phyloP scores from a whole-genome alignment of 257 asterid species.

The Jacaranda mimosifolia region DNA sequence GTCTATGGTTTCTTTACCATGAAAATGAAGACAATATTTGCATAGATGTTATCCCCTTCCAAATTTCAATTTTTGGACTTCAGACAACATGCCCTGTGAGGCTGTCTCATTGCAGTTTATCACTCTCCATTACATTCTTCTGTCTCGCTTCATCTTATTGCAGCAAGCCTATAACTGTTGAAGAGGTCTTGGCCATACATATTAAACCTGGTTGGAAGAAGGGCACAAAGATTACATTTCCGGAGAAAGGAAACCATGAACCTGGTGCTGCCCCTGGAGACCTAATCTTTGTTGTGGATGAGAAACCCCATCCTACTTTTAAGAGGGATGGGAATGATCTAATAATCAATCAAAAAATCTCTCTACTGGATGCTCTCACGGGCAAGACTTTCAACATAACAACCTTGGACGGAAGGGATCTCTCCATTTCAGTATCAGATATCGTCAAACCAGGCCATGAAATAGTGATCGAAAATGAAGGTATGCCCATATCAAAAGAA shows the following conservation, averaged over 20 bases:
- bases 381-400: slow-evolving; percentile 73
- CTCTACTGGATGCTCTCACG: slow-evolving; percentile 86
- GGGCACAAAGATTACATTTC: slow-evolving; percentile 95
- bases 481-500: slow-evolving; percentile 96
- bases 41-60: too few relatives aligned
- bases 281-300: slow-evolving; percentile 81
- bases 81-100: too few relatives aligned
- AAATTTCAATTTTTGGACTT: too few relatives aligned
- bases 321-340: slow-evolving; percentile 90
- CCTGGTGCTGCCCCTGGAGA: slow-evolving; percentile 82
- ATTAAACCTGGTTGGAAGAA: slow-evolving; percentile 96
- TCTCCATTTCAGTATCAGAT: slow-evolving; percentile 63
- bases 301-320: slow-evolving; percentile 76
- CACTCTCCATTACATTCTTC: too few relatives aligned
- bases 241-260: slow-evolving; percentile 89
- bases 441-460: slow-evolving; percentile 88
- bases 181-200: slow-evolving; percentile 83
- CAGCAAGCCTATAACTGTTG: slow-evolving; percentile 83
- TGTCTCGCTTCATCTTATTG: slow-evolving; percentile 3
- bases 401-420: slow-evolving; percentile 76
- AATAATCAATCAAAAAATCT: slow-evolving; percentile 62
- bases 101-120: too few relatives aligned
- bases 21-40: too few relatives aligned
- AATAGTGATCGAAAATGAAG: slow-evolving; percentile 74
- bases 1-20: too few relatives aligned